Evolutionary conservation across 441 rosid species (phyloP).

Genomic region (Manihot esculenta): DNA sequence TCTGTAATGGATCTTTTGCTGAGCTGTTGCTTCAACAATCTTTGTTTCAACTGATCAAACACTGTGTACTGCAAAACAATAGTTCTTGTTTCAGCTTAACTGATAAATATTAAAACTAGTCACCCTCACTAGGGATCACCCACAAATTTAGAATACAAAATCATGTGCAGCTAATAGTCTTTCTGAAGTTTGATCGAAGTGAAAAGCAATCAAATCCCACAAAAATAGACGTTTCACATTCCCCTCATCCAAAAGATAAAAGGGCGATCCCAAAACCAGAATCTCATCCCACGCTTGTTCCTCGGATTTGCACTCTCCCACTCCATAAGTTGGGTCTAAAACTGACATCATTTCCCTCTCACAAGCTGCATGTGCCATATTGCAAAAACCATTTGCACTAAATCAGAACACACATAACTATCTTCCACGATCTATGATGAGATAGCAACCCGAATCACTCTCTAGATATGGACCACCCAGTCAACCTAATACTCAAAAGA

Average conservation of each 20-base stretch:
- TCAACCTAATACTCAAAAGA: slow-evolving; percentile 4
- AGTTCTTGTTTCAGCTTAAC: slow-evolving; percentile 13
- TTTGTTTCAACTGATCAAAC: slow-evolving; percentile 90
- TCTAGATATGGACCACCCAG: not conserved
- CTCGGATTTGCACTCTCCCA: not conserved
- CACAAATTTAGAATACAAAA: not conserved
- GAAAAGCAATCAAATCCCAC: slow-evolving; percentile 2
- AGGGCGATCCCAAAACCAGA: not conserved
- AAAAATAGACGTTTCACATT: not conserved
- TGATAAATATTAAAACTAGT: not conserved
- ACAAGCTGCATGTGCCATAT: not conserved
- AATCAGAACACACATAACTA: not conserved
- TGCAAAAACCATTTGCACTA: not conserved
- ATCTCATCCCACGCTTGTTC: not conserved
- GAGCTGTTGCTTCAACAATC: slow-evolving; percentile 44
- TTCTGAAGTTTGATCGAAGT: not conserved
- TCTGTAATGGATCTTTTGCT: slow-evolving; percentile 30
- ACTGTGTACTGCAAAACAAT: slow-evolving; percentile 68
- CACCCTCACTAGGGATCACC: not conserved
- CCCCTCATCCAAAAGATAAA: not conserved
- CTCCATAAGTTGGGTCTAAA: not conserved
- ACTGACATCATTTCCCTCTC: not conserved
- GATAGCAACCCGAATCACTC: not conserved
- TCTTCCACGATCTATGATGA: not conserved
- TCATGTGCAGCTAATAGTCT: not conserved